Conservation (phyloP, 352 stramenopile genomes). For the Thraustochytrium striatum region DNA sequence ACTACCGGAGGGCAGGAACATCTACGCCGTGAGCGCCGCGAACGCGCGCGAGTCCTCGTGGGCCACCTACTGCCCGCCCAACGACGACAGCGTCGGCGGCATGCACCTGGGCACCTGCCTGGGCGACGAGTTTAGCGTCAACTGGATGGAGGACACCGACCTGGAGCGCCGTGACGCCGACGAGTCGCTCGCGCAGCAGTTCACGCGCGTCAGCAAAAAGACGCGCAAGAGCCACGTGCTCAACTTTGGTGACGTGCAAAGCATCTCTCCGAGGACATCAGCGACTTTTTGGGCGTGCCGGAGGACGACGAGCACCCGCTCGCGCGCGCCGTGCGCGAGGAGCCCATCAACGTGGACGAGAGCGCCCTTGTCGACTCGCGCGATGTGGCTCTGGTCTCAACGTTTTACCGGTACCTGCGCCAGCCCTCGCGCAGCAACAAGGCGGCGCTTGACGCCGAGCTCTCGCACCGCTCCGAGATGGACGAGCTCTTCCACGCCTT, state of each 20-base stretch:
- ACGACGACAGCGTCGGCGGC: slow-evolving; percentile 55
- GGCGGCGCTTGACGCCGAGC: not conserved
- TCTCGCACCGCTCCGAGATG: not conserved
- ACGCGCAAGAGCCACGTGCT: slow-evolving; percentile 52
- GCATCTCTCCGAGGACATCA: slow-evolving; percentile 47
- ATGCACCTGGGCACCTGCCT: slow-evolving; percentile 70
- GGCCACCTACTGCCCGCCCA: slow-evolving; percentile 76
- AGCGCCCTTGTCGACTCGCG: slow-evolving; percentile 20
- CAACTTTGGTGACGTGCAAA: slow-evolving; percentile 51
- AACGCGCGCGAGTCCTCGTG: slow-evolving; percentile 78
- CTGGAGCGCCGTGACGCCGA: slow-evolving; percentile 60
- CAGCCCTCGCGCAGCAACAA: not conserved
- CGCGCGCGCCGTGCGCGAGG: not conserved
- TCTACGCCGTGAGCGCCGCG: slow-evolving; percentile 78
- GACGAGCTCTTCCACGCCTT: not conserved
- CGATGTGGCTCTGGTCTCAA: slow-evolving; percentile 37
- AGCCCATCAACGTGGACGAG: not conserved
- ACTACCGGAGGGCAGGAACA: slow-evolving; percentile 72
- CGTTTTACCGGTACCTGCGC: slow-evolving; percentile 29
- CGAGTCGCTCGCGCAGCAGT: slow-evolving; percentile 72
- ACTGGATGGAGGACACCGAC: slow-evolving; percentile 84
- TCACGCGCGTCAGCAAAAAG: slow-evolving; percentile 53
- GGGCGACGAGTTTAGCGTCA: slow-evolving; percentile 76
- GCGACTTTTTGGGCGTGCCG: slow-evolving; percentile 45
- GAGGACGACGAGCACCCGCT: not conserved